phyloP scores from a whole-genome alignment of 2,329 filamentous ascomycete species.

The Talaromyces sp. region DNA sequence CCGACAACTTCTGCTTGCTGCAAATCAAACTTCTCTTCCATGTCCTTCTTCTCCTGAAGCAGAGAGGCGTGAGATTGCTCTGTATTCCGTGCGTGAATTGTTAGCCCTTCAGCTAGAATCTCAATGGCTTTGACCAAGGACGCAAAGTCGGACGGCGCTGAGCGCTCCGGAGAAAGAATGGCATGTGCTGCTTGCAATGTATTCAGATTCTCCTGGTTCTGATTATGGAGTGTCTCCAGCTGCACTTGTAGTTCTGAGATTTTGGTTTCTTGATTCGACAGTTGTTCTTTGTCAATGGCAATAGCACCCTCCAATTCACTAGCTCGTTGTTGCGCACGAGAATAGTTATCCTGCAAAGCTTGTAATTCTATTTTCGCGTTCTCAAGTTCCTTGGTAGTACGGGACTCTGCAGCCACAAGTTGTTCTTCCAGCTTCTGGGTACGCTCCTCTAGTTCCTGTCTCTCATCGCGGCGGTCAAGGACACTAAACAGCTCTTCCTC shows the following conservation, averaged over 20 bases:
- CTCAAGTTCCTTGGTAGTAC: conserved; percentile 42
- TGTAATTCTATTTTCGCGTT: conserved; percentile 42
- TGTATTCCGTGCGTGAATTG: conserved; percentile 55
- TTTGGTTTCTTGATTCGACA: conserved; percentile 28
- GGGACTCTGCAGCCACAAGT: conserved; percentile 55
- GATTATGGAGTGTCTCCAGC: conserved; percentile 49
- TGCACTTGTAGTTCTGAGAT: conserved; percentile 49
- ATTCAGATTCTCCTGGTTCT: conserved; percentile 48
- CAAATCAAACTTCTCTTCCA: conserved; percentile 51
- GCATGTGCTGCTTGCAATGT: conserved; percentile 56
- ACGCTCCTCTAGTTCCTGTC: conserved; percentile 62
- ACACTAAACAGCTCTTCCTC: conserved; percentile 89
- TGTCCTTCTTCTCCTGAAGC: conserved; percentile 59
- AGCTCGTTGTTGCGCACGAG: conserved; percentile 55
- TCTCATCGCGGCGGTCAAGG: conserved; percentile 76
- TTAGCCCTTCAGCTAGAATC: conserved; percentile 53
- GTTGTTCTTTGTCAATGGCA: conserved; percentile 51
- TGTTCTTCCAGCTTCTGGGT: conserved; percentile 66
- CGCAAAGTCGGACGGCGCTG: conserved; percentile 52
- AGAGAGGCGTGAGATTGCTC: conserved; percentile 57
- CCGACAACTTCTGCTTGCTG: conserved; percentile 55
- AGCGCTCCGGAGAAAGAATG: conserved; percentile 52
- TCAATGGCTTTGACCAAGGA: conserved; percentile 59
- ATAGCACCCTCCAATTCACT: conserved; percentile 56
- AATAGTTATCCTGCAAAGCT: conserved; percentile 55